Evolutionary conservation across 805 yeast genomes (phyloP).

Genomic region (Clavispora carvajalis): DNA sequence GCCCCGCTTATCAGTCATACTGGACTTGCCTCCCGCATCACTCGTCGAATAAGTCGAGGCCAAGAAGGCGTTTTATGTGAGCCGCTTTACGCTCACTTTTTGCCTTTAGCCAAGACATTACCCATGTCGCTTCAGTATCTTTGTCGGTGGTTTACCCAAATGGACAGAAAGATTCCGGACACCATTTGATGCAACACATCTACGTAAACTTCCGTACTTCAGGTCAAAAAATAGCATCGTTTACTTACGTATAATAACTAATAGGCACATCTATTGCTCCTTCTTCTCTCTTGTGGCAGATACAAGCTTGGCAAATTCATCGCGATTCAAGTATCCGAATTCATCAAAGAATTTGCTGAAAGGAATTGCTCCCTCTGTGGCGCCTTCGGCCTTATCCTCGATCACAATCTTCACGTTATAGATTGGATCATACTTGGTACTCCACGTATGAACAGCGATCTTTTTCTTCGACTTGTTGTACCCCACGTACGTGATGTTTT

Average conservation of each 20-base stretch:
- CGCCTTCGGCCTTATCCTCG: constrained; percentile 16
- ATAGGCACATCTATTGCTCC: not conserved
- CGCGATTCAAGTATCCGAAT: constrained; percentile 40
- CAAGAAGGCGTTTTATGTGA: constrained; percentile 37
- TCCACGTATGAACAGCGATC: constrained; percentile 35
- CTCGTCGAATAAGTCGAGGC: constrained; percentile 30
- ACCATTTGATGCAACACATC: not conserved
- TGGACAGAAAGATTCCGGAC: constrained; percentile 30
- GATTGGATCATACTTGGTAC: constrained; percentile 42
- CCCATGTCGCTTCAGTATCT: constrained; percentile 37
- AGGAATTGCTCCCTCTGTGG: constrained; percentile 23
- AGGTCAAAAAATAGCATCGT: too few species aligned
- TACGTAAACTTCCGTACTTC: too few species aligned
- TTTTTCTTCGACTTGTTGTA: constrained; percentile 24
- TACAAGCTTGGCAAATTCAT: constrained; percentile 25
- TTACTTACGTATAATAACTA: not conserved
- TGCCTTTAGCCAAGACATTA: constrained; percentile 37
- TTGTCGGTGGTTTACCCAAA: constrained; percentile 31
- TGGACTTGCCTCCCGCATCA: constrained; percentile 32
- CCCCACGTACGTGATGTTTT: constrained; percentile 46
- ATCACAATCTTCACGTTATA: constrained; percentile 33
- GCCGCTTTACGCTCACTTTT: constrained; percentile 44
- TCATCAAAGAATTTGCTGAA: constrained; percentile 40
- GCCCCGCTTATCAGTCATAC: constrained; percentile 44
- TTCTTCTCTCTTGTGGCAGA: constrained; percentile 15